Evolutionary conservation across 495 filamentous ascomycete genomes (phyloP).

Genomic region (Hyaloscypha bicolor): DNA sequence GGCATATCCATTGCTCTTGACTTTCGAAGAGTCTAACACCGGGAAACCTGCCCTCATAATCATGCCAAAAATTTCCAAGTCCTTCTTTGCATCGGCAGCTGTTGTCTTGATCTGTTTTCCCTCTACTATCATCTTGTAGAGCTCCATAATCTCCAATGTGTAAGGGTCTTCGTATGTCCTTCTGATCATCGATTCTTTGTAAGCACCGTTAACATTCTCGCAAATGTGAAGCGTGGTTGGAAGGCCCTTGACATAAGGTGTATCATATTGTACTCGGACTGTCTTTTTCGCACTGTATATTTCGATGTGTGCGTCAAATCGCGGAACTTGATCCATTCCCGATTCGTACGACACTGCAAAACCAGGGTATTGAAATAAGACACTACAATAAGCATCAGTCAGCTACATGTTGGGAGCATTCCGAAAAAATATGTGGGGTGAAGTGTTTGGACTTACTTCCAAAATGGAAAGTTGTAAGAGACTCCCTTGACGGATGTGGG

Average conservation of each 20-base stretch:
- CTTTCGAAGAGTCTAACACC: no score
- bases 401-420: no score
- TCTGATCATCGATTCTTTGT: no score
- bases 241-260: conserved; percentile 52
- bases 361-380: no score
- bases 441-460: background rate
- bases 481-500: conserved; percentile 47
- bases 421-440: no score
- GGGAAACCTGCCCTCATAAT: conserved; percentile 21
- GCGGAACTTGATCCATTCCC: conserved; percentile 54
- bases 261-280: conserved; percentile 51
- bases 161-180: conserved; percentile 53
- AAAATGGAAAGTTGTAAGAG: conserved; percentile 28
- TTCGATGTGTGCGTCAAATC: conserved; percentile 58
- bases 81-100: conserved; percentile 49
- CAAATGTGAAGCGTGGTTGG: conserved; percentile 50
- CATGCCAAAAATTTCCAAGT: conserved; percentile 48
- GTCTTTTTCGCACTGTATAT: conserved; percentile 54
- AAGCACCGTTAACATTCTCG: no score
- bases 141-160: conserved; percentile 48
- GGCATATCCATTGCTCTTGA: no score
- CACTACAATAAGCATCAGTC: no score
- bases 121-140: conserved; percentile 48
- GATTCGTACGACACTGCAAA: conserved; percentile 60
- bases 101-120: conserved; percentile 51